A percentile compares a stretch with the other conserved stretches of the same genome.
Evolutionary conservation across 768 basidiomycete species (phyloP).

Genomic region (Boletus coccyginus): DNA sequence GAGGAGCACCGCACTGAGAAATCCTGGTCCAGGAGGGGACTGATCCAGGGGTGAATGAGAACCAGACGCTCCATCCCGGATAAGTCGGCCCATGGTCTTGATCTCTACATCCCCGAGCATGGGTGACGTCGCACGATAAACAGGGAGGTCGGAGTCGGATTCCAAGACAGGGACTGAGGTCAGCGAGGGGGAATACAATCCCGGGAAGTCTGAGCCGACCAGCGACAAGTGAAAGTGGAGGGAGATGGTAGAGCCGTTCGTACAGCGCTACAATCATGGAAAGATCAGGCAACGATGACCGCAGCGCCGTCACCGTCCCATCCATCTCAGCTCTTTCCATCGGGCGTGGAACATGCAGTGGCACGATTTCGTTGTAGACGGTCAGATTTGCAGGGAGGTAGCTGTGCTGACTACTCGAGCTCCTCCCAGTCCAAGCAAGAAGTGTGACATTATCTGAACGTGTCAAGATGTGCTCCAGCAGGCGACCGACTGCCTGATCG

Average conservation of each 20-base stretch:
- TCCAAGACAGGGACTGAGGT: not conserved
- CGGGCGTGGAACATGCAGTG: not conserved
- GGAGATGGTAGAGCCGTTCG: not conserved
- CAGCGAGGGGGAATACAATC: not conserved
- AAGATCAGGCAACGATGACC: not conserved
- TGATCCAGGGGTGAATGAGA: not conserved
- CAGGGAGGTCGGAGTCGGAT: too few species aligned
- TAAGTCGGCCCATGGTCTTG: not conserved
- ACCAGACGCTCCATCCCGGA: not conserved
- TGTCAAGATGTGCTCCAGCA: not conserved
- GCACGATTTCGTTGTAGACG: not conserved
- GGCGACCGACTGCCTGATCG: not conserved
- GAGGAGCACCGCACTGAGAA: not conserved
- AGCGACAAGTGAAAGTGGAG: not conserved
- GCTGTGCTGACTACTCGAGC: not conserved
- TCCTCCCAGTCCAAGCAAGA: constrained; percentile 3
- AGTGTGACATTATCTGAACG: not conserved
- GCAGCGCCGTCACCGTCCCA: not conserved
- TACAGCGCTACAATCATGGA: not conserved
- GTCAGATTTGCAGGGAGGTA: constrained; percentile 6
- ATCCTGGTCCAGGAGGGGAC: not conserved
- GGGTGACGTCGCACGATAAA: not conserved
- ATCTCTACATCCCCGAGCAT: not conserved
- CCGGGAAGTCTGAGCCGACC: not conserved
- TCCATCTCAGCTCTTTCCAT: not conserved